Base-by-base conservation (phyloP, 495 filamentous ascomycete genomes). In the Trichoderma gamsii region DNA sequence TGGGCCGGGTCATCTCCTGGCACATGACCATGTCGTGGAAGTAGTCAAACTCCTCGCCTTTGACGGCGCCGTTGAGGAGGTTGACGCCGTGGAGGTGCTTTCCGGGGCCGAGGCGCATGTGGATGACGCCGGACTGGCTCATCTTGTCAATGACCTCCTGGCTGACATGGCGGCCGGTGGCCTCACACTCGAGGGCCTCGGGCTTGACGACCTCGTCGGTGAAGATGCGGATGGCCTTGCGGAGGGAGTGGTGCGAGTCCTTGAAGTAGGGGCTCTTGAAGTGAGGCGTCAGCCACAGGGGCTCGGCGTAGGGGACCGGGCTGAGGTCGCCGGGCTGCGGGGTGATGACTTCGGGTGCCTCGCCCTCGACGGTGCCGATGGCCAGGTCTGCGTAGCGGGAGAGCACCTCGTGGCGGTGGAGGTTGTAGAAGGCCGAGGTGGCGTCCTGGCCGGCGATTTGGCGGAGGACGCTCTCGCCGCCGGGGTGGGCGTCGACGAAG, bases 401-500 rank as follows among this genome's bases (percentile, higher is more conserved):
- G 4, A 95, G 85, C 3, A 95, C 92, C 78, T 97, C 93, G 63
- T 95, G 93, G 0, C 93, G 86, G 80, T 97, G 93, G 49, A 97
- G 90, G 76, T 93, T 93, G 77, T 97, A 95, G 83, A 96, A 97
- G 68, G 90, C 91, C 52, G 86, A 83, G 66, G 93, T 97, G 41
- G 91, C 92, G 79, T 96, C 92, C 73, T 85, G 85, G 76, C 92
- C 92, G 51, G 90, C 92, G 65, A 92, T 89, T 78, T 93, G 92
- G 59, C 90, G 84, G 41, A 96, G 88, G 52, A 96, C 92, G 66
- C 89, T 86, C 71, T 89, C 86, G 73, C 92, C 92, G 71, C 93
- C 92, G 23, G 92, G 92, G 73, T 97, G 93, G 68, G 92, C 92
- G 81, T 93, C 91, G 67, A 94, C 81, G 78, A 97, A 97, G 67